phyloP scores from a whole-genome alignment of 257 asterid genomes.

The Solanum bulbocastanum region DNA sequence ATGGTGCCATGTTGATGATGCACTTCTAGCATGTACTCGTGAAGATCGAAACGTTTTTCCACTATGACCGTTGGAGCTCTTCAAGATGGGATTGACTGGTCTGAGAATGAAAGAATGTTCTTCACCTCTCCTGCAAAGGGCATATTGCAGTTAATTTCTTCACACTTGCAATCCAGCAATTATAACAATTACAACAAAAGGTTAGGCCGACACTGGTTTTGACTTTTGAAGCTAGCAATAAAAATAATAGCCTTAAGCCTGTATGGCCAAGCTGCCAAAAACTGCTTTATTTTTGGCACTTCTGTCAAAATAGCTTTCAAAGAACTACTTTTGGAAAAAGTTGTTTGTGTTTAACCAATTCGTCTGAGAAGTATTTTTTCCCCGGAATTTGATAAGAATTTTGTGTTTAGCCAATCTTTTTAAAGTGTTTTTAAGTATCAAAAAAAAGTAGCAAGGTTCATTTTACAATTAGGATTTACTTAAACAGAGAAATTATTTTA shows the following conservation, averaged over 20 bases:
- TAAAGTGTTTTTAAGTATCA: background rate
- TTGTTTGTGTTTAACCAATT: background rate
- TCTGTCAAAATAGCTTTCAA: background rate
- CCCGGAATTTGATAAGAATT: background rate
- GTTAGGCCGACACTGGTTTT: background rate
- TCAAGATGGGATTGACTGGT: constrained; percentile 64
- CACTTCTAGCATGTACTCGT: constrained; percentile 32
- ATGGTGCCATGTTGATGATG: constrained; percentile 40
- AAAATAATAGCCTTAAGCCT: background rate
- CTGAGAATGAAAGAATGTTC: constrained; percentile 95
- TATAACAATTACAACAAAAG: constrained; percentile 2
- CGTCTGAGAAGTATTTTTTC: background rate
- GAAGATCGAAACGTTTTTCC: constrained; percentile 28
- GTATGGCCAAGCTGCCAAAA: background rate
- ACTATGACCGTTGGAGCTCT: constrained; percentile 29
- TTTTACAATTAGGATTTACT: background rate
- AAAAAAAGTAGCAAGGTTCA: background rate
- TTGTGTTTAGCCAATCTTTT: background rate
- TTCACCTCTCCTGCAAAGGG: constrained; percentile 88
- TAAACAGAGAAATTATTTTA: background rate
- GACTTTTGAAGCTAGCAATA: background rate
- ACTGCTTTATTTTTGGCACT: background rate
- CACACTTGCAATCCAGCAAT: constrained; percentile 13
- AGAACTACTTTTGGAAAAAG: background rate
- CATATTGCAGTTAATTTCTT: constrained; percentile 5